phyloP scores from a whole-genome alignment of 805 yeast species.

The Ogataea siamensis region DNA sequence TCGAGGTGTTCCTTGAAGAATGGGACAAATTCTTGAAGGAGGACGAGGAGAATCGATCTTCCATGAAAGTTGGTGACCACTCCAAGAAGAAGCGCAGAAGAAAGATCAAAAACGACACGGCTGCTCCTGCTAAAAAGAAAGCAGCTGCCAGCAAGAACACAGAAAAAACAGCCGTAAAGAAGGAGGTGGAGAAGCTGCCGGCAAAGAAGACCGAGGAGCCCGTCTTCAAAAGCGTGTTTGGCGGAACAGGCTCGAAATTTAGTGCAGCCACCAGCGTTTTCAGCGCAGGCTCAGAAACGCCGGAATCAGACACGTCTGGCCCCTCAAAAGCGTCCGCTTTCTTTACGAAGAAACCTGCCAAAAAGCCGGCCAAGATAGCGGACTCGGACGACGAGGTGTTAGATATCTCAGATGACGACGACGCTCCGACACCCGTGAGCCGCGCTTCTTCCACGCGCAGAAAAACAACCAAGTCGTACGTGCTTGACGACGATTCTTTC shows the following conservation, averaged over 20 bases:
- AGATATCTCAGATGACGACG: constrained; percentile 14
- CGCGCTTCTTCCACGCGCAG: constrained; percentile 16
- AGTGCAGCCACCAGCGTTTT: constrained; percentile 25
- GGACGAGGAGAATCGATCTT: constrained; percentile 60
- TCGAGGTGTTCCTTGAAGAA: constrained; percentile 64
- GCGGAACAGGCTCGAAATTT: constrained; percentile 26
- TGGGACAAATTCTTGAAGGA: constrained; percentile 68
- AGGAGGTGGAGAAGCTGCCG: no score
- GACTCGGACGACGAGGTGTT: constrained; percentile 15
- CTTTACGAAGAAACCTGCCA: constrained; percentile 13
- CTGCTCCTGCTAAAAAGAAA: constrained; percentile 13
- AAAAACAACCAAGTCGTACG: constrained; percentile 22
- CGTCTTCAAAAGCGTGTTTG: constrained; percentile 37
- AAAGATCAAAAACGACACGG: constrained; percentile 24
- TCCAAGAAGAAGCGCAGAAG: constrained; percentile 39
- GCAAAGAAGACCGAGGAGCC: constrained; percentile 20
- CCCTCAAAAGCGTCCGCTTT: constrained; percentile 20
- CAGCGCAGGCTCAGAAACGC: constrained; percentile 14
- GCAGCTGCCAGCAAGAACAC: constrained; percentile 10
- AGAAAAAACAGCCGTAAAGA: constrained; percentile 2
- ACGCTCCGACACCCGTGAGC: constrained; percentile 14
- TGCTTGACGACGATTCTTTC: constrained; percentile 16
- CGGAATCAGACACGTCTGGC: constrained; percentile 3
- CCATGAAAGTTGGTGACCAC: constrained; percentile 45
- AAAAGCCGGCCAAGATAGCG: constrained; percentile 7